Conservation (phyloP, 2,329 filamentous ascomycete genomes). For the Exophiala mesophila region DNA sequence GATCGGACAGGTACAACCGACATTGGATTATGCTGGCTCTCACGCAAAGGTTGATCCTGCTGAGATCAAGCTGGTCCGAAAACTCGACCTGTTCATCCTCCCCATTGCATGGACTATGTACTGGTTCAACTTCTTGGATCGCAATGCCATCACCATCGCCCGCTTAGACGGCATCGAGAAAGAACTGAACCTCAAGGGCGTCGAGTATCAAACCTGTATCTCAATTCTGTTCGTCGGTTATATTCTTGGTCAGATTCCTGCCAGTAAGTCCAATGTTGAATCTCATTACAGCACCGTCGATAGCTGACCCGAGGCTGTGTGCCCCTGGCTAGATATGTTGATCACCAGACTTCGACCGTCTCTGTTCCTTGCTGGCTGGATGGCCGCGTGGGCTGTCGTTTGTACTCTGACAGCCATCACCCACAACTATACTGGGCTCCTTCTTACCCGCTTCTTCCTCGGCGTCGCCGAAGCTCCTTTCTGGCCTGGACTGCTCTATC, state of each 20-base stretch:
- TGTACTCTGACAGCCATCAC: slow-evolving; percentile 33
- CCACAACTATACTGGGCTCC: slow-evolving; percentile 37
- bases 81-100: slow-evolving; percentile 31
- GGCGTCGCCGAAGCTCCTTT: slow-evolving; percentile 39
- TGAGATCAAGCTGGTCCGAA: slow-evolving; percentile 39
- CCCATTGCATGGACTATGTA: slow-evolving; percentile 37
- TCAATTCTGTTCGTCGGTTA: slow-evolving; percentile 28
- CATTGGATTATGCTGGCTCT: slow-evolving; percentile 40
- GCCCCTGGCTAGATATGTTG: slow-evolving; percentile 23
- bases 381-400: slow-evolving; percentile 32
- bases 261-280: background rate
- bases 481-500: slow-evolving; percentile 54
- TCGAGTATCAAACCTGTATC: slow-evolving; percentile 30
- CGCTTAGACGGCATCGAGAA: slow-evolving; percentile 28
- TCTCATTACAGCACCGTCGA: slow-evolving; percentile 29
- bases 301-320: background rate
- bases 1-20: no score
- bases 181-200: slow-evolving; percentile 28
- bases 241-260: slow-evolving; percentile 21
- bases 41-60: slow-evolving; percentile 37
- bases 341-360: slow-evolving; percentile 35
- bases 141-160: slow-evolving; percentile 30
- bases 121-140: slow-evolving; percentile 14
- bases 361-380: slow-evolving; percentile 37
- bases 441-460: slow-evolving; percentile 39